These are phyloP conservation scores for Thalassiosira mediterranea DNA, from an alignment of 352 stramenopile genomes.

Conservation along the genomic window DNA sequence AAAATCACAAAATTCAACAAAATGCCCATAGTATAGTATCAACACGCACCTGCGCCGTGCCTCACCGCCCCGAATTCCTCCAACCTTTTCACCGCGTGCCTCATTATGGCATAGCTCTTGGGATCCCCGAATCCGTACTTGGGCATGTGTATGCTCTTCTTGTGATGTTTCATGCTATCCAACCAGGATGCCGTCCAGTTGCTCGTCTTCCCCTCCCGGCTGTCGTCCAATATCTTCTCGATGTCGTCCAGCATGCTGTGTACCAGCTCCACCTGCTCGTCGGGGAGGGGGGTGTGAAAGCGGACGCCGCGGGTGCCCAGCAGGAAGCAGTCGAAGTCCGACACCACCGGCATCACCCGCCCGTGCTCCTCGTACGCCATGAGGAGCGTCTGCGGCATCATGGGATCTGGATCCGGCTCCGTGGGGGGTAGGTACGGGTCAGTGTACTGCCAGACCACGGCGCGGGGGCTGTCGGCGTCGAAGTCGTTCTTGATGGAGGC, in stretches of 20 bases:
- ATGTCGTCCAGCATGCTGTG: constrained; percentile 65
- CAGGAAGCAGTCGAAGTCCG: constrained; percentile 78
- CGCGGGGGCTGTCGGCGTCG: constrained; percentile 27
- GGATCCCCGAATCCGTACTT: constrained; percentile 78
- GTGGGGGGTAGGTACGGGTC: constrained; percentile 44
- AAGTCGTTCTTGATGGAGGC: constrained; percentile 50
- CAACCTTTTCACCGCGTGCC: constrained; percentile 57
- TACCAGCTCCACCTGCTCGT: constrained; percentile 66
- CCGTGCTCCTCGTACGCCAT: constrained; percentile 78
- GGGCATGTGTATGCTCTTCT: constrained; percentile 52
- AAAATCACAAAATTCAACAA: not conserved
- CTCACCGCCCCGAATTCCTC: constrained; percentile 67
- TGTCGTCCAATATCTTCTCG: constrained; percentile 62
- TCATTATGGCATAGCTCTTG: constrained; percentile 77
- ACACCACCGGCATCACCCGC: constrained; percentile 59
- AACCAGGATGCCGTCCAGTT: constrained; percentile 75
- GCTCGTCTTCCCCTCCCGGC: constrained; percentile 34
- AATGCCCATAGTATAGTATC: constrained; percentile 2
- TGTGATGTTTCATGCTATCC: constrained; percentile 61
- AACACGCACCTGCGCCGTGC: constrained; percentile 49
- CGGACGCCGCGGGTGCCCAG: constrained; percentile 64
- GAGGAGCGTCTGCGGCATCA: constrained; percentile 66
- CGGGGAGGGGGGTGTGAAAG: constrained; percentile 60
- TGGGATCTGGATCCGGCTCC: constrained; percentile 49
- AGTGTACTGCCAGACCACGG: constrained; percentile 59